These are phyloP conservation scores for Gynandropsis gynandra DNA, from an alignment of 345 rosid species.

Conservation along the genomic window DNA sequence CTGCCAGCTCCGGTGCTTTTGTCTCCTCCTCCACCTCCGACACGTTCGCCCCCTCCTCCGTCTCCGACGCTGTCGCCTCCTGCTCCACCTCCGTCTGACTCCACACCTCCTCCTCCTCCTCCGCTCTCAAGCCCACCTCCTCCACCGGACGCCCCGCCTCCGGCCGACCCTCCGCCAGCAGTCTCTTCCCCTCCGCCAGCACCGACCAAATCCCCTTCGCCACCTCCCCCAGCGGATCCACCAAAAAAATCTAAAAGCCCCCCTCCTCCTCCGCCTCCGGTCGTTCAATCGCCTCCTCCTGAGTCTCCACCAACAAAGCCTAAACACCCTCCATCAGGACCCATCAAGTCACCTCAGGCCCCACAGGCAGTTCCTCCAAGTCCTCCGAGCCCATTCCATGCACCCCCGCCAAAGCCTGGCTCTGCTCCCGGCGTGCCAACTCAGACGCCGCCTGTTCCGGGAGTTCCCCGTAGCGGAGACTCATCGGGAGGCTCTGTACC, in stretches of 20 bases:
- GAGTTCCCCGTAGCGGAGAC: constrained; percentile 13
- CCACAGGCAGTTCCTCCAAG: not conserved
- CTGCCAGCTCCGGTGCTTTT: not conserved
- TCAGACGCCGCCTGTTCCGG: constrained; percentile 18
- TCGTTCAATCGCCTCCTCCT: constrained; percentile 2
- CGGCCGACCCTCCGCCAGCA: constrained; percentile 23
- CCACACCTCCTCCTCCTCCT: constrained; percentile 24
- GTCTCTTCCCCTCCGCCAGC: constrained; percentile 31
- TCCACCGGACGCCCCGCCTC: constrained; percentile 20
- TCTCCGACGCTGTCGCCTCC: not conserved
- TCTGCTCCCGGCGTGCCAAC: constrained; percentile 18
- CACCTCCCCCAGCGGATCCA: constrained; percentile 26
- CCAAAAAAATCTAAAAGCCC: constrained; percentile 2
- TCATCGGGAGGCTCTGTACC: constrained; percentile 6
- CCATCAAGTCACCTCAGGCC: constrained; percentile 18
- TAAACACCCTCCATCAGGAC: constrained; percentile 11
- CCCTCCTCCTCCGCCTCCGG: constrained; percentile 18
- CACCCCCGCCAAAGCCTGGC: constrained; percentile 20
- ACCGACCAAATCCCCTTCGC: constrained; percentile 25
- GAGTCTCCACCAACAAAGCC: constrained; percentile 19
- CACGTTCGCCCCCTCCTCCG: constrained; percentile 17
- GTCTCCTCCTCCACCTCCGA: constrained; percentile 14
- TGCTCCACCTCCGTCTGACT: constrained; percentile 21
- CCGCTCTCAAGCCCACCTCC: constrained; percentile 21
- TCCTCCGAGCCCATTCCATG: constrained; percentile 18